These are phyloP conservation scores for Acacia confusa DNA, from an alignment of 306 rosid species.

Conservation along the genomic window DNA sequence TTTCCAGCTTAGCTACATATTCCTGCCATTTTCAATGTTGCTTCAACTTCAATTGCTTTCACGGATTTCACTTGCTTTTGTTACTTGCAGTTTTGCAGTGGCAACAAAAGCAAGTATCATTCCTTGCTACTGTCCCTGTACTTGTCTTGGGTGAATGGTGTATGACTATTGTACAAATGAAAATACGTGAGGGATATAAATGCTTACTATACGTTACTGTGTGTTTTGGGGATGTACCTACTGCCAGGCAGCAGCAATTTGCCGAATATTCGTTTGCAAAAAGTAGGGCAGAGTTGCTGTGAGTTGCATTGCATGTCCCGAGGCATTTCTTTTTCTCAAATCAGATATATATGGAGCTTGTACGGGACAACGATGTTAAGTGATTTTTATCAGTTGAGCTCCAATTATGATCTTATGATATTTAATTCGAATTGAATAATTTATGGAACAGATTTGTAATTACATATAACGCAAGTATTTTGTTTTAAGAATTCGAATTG, in stretches of 20 bases:
- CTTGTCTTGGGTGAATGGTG: not conserved
- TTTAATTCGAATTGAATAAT: no score
- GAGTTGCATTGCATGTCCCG: not conserved
- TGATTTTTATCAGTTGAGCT: no score
- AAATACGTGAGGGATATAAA: not conserved
- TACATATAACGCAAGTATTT: no score
- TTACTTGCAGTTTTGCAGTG: conserved; percentile 10
- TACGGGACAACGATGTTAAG: no score
- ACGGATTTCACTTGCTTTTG: not conserved
- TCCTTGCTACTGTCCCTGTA: not conserved
- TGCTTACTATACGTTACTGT: not conserved
- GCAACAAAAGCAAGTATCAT: conserved; percentile 13
- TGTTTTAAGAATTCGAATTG: no score
- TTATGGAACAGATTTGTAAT: no score
- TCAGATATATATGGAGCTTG: no score
- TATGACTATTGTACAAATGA: not conserved
- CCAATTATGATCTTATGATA: no score
- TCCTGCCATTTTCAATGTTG: not conserved
- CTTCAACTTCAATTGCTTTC: conserved; percentile 25
- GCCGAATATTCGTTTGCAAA: not conserved
- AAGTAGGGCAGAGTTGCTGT: no score
- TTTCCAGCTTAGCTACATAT: not conserved
- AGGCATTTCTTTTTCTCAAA: not conserved
- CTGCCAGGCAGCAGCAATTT: not conserved
- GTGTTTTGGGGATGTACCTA: not conserved